Evolutionary conservation across 257 asterid genomes (phyloP).

Genomic region (Solanum chmielewskii): DNA sequence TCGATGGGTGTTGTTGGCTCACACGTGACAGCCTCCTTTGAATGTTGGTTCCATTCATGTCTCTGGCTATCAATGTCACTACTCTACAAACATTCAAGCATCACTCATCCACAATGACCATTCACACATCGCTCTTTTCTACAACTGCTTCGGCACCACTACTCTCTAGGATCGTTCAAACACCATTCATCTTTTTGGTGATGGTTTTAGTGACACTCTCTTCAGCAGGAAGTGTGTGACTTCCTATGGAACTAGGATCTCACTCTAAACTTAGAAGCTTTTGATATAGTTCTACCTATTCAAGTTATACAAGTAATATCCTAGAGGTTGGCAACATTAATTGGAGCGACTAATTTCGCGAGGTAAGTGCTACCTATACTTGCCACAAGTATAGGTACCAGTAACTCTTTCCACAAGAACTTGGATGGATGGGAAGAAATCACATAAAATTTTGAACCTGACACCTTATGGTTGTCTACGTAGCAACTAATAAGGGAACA

Average conservation of each 20-base stretch:
- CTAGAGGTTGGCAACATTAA: neutral
- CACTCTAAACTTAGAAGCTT: neutral
- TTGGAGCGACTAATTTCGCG: neutral
- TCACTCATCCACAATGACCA: neutral
- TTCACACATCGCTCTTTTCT: neutral
- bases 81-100: neutral
- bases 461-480: neutral
- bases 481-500: neutral
- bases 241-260: neutral
- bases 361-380: neutral
- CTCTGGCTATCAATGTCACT: neutral
- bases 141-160: neutral
- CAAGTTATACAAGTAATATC: neutral
- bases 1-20: neutral
- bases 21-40: neutral
- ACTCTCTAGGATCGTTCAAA: neutral
- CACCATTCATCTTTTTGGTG: neutral
- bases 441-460: neutral
- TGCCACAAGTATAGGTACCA: neutral
- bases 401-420: neutral
- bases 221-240: neutral
- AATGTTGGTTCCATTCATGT: neutral
- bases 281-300: neutral
- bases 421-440: neutral
- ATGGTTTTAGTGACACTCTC: neutral